Conservation (phyloP, 2,329 filamentous ascomycete species). For the Zymoseptoria ardabiliae region DNA sequence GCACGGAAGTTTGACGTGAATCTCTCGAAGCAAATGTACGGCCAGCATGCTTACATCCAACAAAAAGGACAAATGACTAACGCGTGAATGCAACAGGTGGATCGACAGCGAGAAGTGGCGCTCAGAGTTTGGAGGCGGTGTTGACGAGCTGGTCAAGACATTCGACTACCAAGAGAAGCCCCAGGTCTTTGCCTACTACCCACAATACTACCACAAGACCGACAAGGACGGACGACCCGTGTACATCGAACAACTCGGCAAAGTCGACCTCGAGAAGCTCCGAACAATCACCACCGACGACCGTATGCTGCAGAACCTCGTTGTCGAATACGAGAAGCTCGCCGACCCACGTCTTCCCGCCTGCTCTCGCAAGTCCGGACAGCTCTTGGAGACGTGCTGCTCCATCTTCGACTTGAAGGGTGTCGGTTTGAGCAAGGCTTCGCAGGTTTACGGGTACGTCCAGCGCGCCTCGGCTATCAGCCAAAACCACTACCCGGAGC, state of each 20-base stretch:
- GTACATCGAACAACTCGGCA: constrained; percentile 94
- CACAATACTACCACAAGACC: constrained; percentile 98
- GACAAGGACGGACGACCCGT: constrained; percentile 92
- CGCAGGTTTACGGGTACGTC: constrained; percentile 82
- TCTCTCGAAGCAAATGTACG: constrained; percentile 79
- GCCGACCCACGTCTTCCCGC: constrained; percentile 88
- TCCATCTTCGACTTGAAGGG: constrained; percentile 97
- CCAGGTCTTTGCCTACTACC: constrained; percentile 83
- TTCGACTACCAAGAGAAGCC: constrained; percentile 86
- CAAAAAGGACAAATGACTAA: constrained; percentile 18
- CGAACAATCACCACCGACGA: constrained; percentile 87
- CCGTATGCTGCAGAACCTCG: constrained; percentile 93
- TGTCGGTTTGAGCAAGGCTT: constrained; percentile 73
- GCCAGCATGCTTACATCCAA: background rate
- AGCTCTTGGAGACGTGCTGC: constrained; percentile 94
- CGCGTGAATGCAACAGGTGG: constrained; percentile 56
- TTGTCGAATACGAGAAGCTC: constrained; percentile 95
- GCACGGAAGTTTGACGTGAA: constrained; percentile 92
- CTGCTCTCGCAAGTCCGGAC: constrained; percentile 83
- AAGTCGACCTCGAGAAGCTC: constrained; percentile 83
- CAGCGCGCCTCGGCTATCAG: constrained; percentile 78
- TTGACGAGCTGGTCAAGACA: constrained; percentile 69
- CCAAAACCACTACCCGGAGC: constrained; percentile 99
- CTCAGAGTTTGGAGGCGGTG: constrained; percentile 63
- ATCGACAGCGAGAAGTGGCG: constrained; percentile 86